These are phyloP conservation scores for Talaromyces sp. DNA, from an alignment of 2,329 filamentous ascomycete genomes.

Conservation along the genomic window DNA sequence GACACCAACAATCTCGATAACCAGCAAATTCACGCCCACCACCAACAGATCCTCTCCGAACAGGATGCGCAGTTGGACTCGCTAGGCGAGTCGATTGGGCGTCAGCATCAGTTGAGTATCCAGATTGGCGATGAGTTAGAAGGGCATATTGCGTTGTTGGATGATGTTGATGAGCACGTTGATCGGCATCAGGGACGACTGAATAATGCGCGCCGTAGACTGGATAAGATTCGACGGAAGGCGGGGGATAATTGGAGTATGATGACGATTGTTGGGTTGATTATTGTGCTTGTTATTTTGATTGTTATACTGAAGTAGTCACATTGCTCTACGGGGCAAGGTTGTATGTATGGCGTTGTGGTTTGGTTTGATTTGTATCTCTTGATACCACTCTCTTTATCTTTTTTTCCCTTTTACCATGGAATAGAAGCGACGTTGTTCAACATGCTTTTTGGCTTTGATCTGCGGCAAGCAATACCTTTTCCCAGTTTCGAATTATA, in stretches of 20 bases:
- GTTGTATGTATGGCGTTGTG: conserved; percentile 14
- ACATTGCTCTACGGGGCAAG: not conserved
- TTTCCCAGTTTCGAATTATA: not conserved
- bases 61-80: conserved; percentile 92
- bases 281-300: conserved; percentile 75
- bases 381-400: conserved; percentile 13
- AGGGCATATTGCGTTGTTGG: conserved; percentile 80
- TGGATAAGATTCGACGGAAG: conserved; percentile 69
- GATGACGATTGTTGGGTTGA: conserved; percentile 74
- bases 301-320: conserved; percentile 74
- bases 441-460: not conserved
- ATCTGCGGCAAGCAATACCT: not conserved
- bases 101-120: conserved; percentile 89
- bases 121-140: conserved; percentile 96
- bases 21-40: conserved; percentile 81
- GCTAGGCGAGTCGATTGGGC: conserved; percentile 78
- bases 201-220: conserved; percentile 58
- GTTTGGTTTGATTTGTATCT: conserved; percentile 11
- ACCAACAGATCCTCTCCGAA: conserved; percentile 74
- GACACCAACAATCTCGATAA: conserved; percentile 66
- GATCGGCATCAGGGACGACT: conserved; percentile 61
- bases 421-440: not conserved
- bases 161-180: conserved; percentile 79
- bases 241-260: conserved; percentile 86
- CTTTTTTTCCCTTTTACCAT: not conserved